Evolutionary conservation across 805 yeast genomes (phyloP), one percentile per base, ranked within the genome.

Genomic region (Pichia deserticola): DNA sequence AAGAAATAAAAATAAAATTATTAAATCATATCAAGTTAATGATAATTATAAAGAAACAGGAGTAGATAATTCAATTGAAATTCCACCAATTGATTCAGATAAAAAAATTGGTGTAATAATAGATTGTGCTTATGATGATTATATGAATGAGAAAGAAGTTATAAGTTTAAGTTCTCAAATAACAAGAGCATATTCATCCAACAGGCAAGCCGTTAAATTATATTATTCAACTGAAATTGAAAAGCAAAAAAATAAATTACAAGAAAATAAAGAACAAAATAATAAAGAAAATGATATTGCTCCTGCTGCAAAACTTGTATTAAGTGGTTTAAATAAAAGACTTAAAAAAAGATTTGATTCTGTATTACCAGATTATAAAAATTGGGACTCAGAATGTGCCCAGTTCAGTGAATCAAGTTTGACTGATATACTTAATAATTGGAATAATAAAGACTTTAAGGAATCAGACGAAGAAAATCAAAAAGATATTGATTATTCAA

Each of bases 101-200:
- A 45, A 38, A 20, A 45, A 50, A n/a, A 50, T 50, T 7, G 68
- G 64, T 6, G 72, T 90, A 30, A 69, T 90, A n/a, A 61, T 90
- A 54, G 99, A 92, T 66, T 92, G 99, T 67, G 86, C 77, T 13
- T 92, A 92, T 65, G 98, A 93, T 61, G 93, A 86, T 42, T 61
- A 86, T 59, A 93, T 93, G 99, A 78, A 76, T 36, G 86, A 82
- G 20, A 83, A 82, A 56, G 83, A 78, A 53, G 71, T 78, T 42
- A 77, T 77, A 2, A 86, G 96, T 25, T 66, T 92, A 60, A 78
- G 89, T 7, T 77, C 81, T 45, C 99, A 92, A 67, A 74, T 93
- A 45, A 81, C 92, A 4, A 74, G 97, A 51, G 76, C 88, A 45
- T 92, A 92, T 65, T 78, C 95, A 7, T 84, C 84, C 15, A 88